Evolutionary conservation across 345 rosid species (phyloP).

Genomic region (Geranium brycei): DNA sequence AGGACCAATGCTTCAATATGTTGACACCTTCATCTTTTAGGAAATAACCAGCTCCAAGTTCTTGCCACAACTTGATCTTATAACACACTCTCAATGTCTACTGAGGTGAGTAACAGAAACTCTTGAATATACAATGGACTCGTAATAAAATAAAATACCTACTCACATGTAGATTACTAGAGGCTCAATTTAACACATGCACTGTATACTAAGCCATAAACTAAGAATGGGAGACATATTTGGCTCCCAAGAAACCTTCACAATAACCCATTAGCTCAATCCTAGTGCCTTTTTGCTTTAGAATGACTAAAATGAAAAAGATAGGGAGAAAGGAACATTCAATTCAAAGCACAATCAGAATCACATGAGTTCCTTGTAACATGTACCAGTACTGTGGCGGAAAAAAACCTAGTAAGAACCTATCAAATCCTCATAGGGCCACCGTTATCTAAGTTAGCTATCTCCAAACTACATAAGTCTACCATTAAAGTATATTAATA

Average conservation of each 20-base stretch:
- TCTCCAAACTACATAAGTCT: background rate
- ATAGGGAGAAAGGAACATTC: background rate
- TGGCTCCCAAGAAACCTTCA: background rate
- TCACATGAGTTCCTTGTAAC: background rate
- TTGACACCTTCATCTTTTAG: background rate
- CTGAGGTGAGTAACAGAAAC: background rate
- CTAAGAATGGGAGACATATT: background rate
- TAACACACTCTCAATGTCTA: background rate
- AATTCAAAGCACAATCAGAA: background rate
- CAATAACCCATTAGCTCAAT: too few relatives aligned
- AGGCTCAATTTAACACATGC: background rate
- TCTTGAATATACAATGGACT: background rate
- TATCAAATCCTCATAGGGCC: too few relatives aligned
- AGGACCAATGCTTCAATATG: too few relatives aligned
- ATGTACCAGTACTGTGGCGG: background rate
- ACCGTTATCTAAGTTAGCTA: background rate
- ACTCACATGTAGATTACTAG: background rate
- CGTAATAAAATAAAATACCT: background rate
- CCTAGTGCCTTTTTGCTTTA: too few relatives aligned
- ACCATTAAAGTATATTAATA: background rate
- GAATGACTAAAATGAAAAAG: background rate
- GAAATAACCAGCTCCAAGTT: too few relatives aligned
- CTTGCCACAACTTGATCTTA: background rate
- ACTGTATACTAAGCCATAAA: too few relatives aligned
- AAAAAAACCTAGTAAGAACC: too few relatives aligned